A percentile compares a stretch with the other conserved stretches of the same genome.
These are phyloP conservation scores for Saussurea involucrata DNA, from an alignment of 129 eudicot genomes.

Conservation along the genomic window DNA sequence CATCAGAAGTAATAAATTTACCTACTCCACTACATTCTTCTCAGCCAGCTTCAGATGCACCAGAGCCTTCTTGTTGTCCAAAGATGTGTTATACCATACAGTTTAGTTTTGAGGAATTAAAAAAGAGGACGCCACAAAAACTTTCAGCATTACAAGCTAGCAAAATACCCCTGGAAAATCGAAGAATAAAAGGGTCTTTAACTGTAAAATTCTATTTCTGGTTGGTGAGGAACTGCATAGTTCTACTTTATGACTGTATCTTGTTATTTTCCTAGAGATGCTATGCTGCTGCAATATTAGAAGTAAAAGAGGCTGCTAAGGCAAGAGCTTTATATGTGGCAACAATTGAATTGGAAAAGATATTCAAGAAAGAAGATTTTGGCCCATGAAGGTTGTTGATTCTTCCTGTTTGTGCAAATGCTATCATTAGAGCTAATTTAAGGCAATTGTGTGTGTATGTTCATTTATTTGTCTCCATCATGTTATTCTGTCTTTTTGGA, in stretches of 20 bases:
- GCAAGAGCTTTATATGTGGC: no score
- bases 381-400: no score
- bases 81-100: constrained; percentile 55
- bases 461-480: no score
- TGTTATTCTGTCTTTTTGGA: no score
- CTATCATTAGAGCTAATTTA: no score
- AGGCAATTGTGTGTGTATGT: no score
- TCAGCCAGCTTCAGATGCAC: constrained; percentile 36
- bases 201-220: neutral
- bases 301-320: constrained; percentile 57
- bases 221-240: neutral
- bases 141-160: constrained; percentile 38
- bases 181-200: constrained; percentile 40
- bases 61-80: constrained; percentile 28
- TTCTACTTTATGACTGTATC: constrained; percentile 13
- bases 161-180: constrained; percentile 27
- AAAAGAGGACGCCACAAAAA: constrained; percentile 61
- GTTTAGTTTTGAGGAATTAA: constrained; percentile 68
- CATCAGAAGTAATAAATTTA: no score
- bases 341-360: no score
- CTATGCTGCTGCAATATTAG: constrained; percentile 72
- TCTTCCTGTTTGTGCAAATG: no score
- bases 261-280: constrained; percentile 36
- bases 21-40: constrained; percentile 30
- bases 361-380: no score